Evolutionary conservation across 495 filamentous ascomycete genomes (phyloP), one percentile per base, ranked within the genome.

Genomic region (Endocarpon pusillum): DNA sequence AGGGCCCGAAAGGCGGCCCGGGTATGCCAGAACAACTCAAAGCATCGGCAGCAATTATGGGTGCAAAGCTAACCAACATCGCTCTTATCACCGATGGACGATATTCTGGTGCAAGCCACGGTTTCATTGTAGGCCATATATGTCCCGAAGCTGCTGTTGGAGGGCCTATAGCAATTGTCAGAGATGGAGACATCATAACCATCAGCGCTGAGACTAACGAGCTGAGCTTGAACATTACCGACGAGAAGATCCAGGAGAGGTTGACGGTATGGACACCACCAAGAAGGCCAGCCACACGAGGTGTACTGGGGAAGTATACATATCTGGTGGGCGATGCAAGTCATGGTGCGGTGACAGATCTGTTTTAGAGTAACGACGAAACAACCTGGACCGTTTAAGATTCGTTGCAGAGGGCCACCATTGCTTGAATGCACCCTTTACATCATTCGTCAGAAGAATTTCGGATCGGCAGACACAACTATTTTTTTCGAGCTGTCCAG

Each of bases 1-100:
- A 97, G 52, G 89, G 89, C 1, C 89, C 89, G 4, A 85, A 82
- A 51, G 89, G 89, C 46, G 89, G 89, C 0, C 89, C 89, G 4
- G 89, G 89, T n/a, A 97, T 97, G 89, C 89, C 89, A n/a, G 89
- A 97, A 55, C 86, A 94, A 58, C 67, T 94, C 19, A 84, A 78
- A 48, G 79, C 89, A 7, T 78, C 70, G 40, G 89, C 85, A 1
- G 81, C 82, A 4, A 74, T 97, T 21, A 93, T 93, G 81, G 89
- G 89, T 18, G 89, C 89, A 6, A 78, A 77, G 17, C 57, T 97
- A 31, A 80, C 57, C 39, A 94, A 94, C 43, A 72, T 94, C 28
- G 59, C 59, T 9, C 45, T 62, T 27, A 58, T 62, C 40, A 62
- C 59, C 12, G 57, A 69, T 33, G 55, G 62, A 27, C 52, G 62